Evolutionary conservation across 805 yeast genomes (phyloP).

Genomic region (Monosporozyma aquatica): DNA sequence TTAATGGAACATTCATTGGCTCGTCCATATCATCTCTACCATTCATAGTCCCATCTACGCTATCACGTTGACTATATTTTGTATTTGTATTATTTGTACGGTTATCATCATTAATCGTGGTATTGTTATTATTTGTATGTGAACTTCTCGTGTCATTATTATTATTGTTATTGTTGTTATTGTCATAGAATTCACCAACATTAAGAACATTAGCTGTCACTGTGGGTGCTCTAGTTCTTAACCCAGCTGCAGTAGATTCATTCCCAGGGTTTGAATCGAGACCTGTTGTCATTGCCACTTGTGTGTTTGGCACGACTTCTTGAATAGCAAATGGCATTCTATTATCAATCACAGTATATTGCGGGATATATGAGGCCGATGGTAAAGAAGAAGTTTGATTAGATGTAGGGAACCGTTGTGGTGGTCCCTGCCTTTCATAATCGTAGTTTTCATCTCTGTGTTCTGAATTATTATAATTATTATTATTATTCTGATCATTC

Average conservation of each 20-base stretch:
- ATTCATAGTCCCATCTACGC: constrained; percentile 5
- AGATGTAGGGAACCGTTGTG: constrained; percentile 5
- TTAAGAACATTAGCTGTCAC: constrained; percentile 19
- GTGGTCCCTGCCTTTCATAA: constrained; percentile 17
- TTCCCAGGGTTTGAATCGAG: constrained; percentile 5
- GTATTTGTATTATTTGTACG: neutral
- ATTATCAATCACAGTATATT: constrained; percentile 13
- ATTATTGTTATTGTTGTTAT: constrained; percentile 5
- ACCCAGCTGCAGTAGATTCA: constrained; percentile 3
- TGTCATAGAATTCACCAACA: constrained; percentile 11
- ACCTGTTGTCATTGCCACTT: constrained; percentile 16
- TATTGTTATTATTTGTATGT: neutral
- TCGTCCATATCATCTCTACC: constrained; percentile 4
- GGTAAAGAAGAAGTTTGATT: constrained; percentile 6
- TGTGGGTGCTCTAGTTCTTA: constrained; percentile 16
- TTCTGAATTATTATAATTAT: neutral
- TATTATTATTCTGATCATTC: neutral
- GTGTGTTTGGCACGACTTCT: constrained; percentile 28
- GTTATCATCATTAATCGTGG: constrained; percentile 1
- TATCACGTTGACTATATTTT: neutral
- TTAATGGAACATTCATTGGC: constrained; percentile 19
- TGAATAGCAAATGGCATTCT: constrained; percentile 19
- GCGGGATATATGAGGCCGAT: constrained; percentile 22
- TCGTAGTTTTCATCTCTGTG: constrained; percentile 12
- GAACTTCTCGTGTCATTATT: neutral